Evolutionary conservation across 169 alveolate genomes (phyloP), one percentile per base, ranked within the genome.

Genomic region (Plasmodium vivax): DNA sequence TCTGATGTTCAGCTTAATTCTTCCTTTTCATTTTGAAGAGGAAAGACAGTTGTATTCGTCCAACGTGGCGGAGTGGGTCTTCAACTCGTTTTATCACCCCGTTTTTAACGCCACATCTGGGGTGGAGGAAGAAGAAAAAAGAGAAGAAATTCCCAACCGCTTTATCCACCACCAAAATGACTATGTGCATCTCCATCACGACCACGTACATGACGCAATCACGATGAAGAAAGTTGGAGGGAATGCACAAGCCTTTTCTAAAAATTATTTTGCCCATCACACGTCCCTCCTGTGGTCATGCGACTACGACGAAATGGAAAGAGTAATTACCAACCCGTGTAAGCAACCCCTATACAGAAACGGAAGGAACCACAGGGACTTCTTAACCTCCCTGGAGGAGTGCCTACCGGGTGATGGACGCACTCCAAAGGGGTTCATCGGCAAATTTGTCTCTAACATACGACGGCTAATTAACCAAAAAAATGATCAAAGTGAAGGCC

Each of bases 201-300:
- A 93, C 38, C 19, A 80, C 16, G 10, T 47, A 16, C 16, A 47
- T 45, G 16, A 92, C 12, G 41, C 75, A 6, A 19, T 58, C 3
- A 54, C 14, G 36, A 79, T 93, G 36, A 92, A 80, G 87, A 96
- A 96, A 74, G 96, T 96, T 14, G 98, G 96, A 10, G 98, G 98
- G 3, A 96, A 96, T 92, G 96, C 98, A 8, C 97, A 95, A 80
- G 96, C 98, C 4, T 95, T 80, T 88, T 81, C 93, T 8, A 93
- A 82, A 62, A 72, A 94, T 80, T 93, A 96, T 32, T 96, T 96
- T 94, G 97, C 95, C 14, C 97, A 96, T 75, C 98, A 96, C 87
- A 95, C 96, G 23, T 95, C 95, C n/a, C 95, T 95, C 92, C 80
- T 95, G 30, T 96, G 98, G 98, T 27, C 51, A 62, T 91, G 94